These are phyloP conservation scores for Draba incana DNA, from an alignment of 345 rosid species.

Conservation along the genomic window DNA sequence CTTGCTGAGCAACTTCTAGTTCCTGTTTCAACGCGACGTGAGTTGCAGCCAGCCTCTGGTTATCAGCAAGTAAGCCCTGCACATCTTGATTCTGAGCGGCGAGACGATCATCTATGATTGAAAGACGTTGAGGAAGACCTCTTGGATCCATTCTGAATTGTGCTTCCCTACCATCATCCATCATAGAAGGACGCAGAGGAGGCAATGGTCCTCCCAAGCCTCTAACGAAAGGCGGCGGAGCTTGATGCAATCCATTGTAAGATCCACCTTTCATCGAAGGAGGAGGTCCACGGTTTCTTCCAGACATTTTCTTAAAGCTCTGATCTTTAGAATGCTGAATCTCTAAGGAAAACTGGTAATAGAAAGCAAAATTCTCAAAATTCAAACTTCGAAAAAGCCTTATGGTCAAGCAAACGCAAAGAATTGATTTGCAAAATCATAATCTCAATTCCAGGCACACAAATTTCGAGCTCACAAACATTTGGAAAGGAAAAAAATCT, in stretches of 20 bases:
- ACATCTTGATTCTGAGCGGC: conserved; percentile 87
- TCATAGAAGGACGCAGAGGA: conserved; percentile 49
- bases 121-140: conserved; percentile 65
- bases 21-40: conserved; percentile 97
- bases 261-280: conserved; percentile 50
- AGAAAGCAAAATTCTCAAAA: background rate
- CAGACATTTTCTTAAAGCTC: conserved; percentile 44
- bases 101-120: conserved; percentile 71
- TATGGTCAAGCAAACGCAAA: background rate
- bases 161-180: conserved; percentile 67
- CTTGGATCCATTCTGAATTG: conserved; percentile 66
- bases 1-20: conserved; percentile 80
- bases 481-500: background rate
- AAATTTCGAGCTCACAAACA: background rate
- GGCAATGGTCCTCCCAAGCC: conserved; percentile 57
- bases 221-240: conserved; percentile 54
- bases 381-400: background rate
- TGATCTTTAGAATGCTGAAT: background rate
- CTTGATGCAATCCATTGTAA: conserved; percentile 57
- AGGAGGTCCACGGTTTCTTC: conserved; percentile 57
- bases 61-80: conserved; percentile 84
- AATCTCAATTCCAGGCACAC: background rate
- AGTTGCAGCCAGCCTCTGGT: conserved; percentile 83
- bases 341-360: conserved; percentile 5
- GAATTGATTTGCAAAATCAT: background rate